Evolutionary conservation across 345 rosid genomes (phyloP).

Genomic region (Aquilaria yunnanensis): DNA sequence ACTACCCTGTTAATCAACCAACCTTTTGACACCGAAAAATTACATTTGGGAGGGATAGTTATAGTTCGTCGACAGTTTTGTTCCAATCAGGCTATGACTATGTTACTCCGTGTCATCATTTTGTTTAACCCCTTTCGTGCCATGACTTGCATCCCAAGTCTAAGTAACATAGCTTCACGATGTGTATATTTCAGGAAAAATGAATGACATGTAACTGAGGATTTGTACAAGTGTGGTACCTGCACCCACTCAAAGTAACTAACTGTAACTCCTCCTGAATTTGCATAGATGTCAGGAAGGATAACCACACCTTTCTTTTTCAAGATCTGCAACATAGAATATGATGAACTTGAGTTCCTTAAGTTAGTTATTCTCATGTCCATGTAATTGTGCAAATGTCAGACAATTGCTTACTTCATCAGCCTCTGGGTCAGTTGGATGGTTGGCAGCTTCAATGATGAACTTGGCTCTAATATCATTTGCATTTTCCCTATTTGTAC

Average conservation of each 20-base stretch:
- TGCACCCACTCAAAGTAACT: conserved; percentile 99
- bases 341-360: background rate
- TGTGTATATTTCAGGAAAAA: background rate
- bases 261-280: conserved; percentile 96
- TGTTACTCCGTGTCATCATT: too few relatives aligned
- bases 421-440: conserved; percentile 97
- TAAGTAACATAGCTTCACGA: too few relatives aligned
- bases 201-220: background rate
- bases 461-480: conserved; percentile 81
- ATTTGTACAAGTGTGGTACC: conserved; percentile 29
- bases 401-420: conserved; percentile 56
- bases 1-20: too few relatives aligned
- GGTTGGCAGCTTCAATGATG: conserved; percentile 91
- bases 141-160: too few relatives aligned
- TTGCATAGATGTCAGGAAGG: conserved; percentile 93
- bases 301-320: conserved; percentile 82
- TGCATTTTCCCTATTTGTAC: conserved; percentile 67
- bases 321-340: conserved; percentile 43
- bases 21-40: too few relatives aligned
- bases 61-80: too few relatives aligned
- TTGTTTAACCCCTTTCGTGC: too few relatives aligned
- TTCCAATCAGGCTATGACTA: too few relatives aligned
- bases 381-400: conserved; percentile 6
- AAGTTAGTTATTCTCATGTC: background rate
- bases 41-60: too few relatives aligned